Base-by-base conservation (phyloP, 768 basidiomycete species). In the Mycena kentingensis region DNA sequence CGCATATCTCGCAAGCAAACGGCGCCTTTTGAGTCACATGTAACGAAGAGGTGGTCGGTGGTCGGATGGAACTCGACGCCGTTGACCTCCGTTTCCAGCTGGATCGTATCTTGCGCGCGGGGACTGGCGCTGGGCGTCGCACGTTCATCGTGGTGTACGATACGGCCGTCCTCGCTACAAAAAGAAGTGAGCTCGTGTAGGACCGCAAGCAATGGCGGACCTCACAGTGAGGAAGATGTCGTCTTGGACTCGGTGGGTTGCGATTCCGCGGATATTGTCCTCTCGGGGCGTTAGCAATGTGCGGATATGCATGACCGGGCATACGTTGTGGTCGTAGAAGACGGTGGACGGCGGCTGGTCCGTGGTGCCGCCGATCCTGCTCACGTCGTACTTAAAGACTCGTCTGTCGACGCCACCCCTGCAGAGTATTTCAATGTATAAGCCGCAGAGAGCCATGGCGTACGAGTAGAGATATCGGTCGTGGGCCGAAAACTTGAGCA, bases 221-320 rank as follows among this genome's bases (percentile, higher is more conserved):
- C 86, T 81, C n/a, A 80, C 86, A 56, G 81, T 87, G 54, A 91
- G 61, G 55, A 86, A 84, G 1, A 89, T 54, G 21, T 87, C 83
- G 24, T 91, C 88, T 35, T 82, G 77, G 31, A 68, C 68, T n/a
- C 86, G 80, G 63, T 89, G 87, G 35, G 83, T 81, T 6, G 84
- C 74, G 36, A 91, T 70, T 16, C 72, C 78, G 38, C 88, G 81
- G 50, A 91, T 78, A 55, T 74, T 84, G 11, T 81, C 84, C 89
- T 91, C n/a, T n/a, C n/a, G n/a, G n/a, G n/a, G n/a, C n/a, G 57
- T 18, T 51, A 46, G 49, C 44, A 29, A 28, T 37, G 18, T 32
- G 19, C 13, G 16, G 5, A 31, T 25, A 15, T 10, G 37, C 5
- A 54, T 57, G 15, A 41, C 32, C 51, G 27, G 21, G 50, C 63